Base-by-base conservation (phyloP, 805 yeast genomes). In the Candida ortonii region DNA sequence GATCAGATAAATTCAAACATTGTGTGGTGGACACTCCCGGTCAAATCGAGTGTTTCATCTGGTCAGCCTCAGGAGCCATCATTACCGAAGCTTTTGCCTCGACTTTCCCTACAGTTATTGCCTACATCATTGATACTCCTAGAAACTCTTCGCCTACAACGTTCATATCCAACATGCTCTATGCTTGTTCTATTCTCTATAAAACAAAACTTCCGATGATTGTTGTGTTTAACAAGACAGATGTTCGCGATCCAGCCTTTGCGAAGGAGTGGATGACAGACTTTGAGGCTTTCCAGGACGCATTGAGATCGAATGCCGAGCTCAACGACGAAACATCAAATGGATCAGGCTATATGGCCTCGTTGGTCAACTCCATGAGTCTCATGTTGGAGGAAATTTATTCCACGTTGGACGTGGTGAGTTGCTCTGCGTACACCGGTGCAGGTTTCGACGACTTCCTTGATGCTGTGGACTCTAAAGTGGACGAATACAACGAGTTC, bases 221-320 rank as follows among this genome's bases (percentile, higher is more conserved):
- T 50, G 73, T 93, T 17, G 98, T 93, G 1, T 93, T 93, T 70
- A 93, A 93, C 65, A 93, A 93, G 63, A 84, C 93, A 2, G 99
- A 93, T 63, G 89, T 84, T 4, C 68, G 80, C 47, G 81, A 82
- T 39, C 85, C 94, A 0, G 81, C 75, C 31, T 88, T 89, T 64
- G 97, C 96, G 15, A 80, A 78, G 53, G 94, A 86, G 47, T 93
- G 99, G 99, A 87, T 93, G 97, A 76, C 81, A 2, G 98, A 93
- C 62, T 93, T 93, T 59, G 97, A 90, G 59, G 70, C 78, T 11
- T 93, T 93, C 68, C 97, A 90, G 60, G 65, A 62, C 15, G 95
- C 95, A 2, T 65, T 90, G 36, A 70, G 71, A 44, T 68, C 70
- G 20, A 83, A 82, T 55, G 78, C 78, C 41, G 88, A 84, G 29